phyloP scores from a whole-genome alignment of 2,329 filamentous ascomycete species.

The Sporothrix variecibatus region DNA sequence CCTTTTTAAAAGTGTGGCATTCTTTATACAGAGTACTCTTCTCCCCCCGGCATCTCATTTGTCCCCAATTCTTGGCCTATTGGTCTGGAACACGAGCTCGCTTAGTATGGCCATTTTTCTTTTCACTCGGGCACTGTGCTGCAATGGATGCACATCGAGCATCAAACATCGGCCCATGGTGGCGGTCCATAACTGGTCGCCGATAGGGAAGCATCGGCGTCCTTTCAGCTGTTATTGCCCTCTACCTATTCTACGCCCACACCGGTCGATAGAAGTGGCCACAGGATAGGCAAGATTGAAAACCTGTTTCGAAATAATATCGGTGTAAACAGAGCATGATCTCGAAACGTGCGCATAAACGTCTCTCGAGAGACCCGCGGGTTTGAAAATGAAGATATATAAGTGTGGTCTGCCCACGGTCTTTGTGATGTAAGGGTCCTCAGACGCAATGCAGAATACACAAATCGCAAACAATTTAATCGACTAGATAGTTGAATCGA shows the following conservation, averaged over 20 bases:
- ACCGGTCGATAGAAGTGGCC: neutral
- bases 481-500: neutral
- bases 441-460: neutral
- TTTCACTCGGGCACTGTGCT: neutral
- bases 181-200: neutral
- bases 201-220: neutral
- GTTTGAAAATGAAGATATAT: neutral
- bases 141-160: neutral
- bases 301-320: neutral
- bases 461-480: neutral
- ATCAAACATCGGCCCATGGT: neutral
- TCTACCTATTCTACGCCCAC: neutral
- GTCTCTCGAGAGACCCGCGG: neutral
- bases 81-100: neutral
- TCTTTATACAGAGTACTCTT: neutral
- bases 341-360: neutral
- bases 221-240: neutral
- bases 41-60: neutral
- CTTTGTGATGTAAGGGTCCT: neutral
- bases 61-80: neutral
- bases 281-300: neutral
- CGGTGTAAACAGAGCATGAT: neutral
- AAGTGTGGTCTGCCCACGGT: neutral
- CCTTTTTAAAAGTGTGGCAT: neutral
- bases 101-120: neutral